Evolutionary conservation across 2,329 filamentous ascomycete genomes (phyloP), one percentile per base, ranked within the genome.

Genomic region (Metarhizium robertsii): DNA sequence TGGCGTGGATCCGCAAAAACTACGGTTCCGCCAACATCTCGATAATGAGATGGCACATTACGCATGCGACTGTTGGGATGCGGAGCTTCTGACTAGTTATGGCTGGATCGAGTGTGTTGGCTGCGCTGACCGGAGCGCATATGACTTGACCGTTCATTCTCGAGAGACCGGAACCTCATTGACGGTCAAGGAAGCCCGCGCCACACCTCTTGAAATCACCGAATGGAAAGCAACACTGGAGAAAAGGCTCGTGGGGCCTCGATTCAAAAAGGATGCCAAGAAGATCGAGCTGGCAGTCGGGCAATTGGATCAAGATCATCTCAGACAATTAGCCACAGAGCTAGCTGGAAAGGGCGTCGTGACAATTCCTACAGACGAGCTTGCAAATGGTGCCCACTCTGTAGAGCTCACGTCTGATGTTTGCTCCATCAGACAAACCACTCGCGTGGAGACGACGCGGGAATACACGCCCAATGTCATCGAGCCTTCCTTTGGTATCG

Each of bases 401-500:
- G 58, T 62, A 16, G 85, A 92, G 68, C 77, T 97, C 53, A 78
- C 80, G 63, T 86, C 86, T 67, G 90, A 95, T 58, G 78, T 54
- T 11, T 54, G 53, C 46, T 25, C 59, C 6, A 61, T 64, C 36
- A 54, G 57, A 32, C 59, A 58, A 48, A 36, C 53, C 16, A 87
- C 80, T 53, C 75, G 84, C 56, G 79, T 83, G 6, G 87, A 92
- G 69, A 84, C 90, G 65, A 80, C 83, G 57, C 80, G 91, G 64
- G 89, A 95, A 68, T 95, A 89, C 74, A 91, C 85, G 1, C 91
- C 91, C 54, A 95, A 95, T 67, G 89, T 94, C 49, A 92, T 96
- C 63, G 91, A 96, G 74, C 90, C 91, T 2, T 95, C 91, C 0
- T 96, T 96, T 66, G 91, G 91, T 76, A 92, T 96, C 66, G 91